Conservation (phyloP, 2,329 filamentous ascomycete species). For the Botryotinia globosa region DNA sequence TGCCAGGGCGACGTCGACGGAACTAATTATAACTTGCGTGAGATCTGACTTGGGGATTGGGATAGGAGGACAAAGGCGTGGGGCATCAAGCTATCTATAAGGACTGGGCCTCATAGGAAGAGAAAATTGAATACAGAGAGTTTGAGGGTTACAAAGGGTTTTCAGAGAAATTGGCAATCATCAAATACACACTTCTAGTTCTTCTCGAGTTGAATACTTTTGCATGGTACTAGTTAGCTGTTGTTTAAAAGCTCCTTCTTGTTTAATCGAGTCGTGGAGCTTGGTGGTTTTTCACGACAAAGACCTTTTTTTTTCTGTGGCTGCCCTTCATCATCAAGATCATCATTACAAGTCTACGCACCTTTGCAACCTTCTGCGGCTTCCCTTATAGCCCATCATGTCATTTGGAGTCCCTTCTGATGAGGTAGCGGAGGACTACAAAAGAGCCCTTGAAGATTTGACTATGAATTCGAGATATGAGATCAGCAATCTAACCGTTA, state of each 20-base stretch:
- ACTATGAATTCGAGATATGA: conserved; percentile 89
- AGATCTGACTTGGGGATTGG: conserved; percentile 23
- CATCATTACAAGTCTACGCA: conserved; percentile 22
- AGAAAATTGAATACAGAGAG: conserved; percentile 21
- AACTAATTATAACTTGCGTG: background rate
- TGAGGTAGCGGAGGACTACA: conserved; percentile 93
- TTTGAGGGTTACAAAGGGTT: conserved; percentile 27
- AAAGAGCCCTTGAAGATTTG: conserved; percentile 86
- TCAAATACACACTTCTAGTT: conserved; percentile 41
- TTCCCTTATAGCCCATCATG: conserved; percentile 51
- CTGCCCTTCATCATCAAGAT: conserved; percentile 27
- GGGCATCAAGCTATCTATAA: conserved; percentile 25
- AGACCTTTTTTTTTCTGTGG: conserved; percentile 32
- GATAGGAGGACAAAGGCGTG: conserved; percentile 26
- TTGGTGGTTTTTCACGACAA: conserved; percentile 32
- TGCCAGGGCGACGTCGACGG: background rate
- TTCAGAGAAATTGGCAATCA: conserved; percentile 35
- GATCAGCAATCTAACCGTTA: conserved; percentile 95
- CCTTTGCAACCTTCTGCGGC: conserved; percentile 30
- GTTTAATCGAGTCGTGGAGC: conserved; percentile 30
- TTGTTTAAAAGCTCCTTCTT: conserved; percentile 35
- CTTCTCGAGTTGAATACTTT: conserved; percentile 38
- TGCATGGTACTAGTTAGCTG: conserved; percentile 41
- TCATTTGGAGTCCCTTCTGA: conserved; percentile 59
- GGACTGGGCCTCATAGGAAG: conserved; percentile 29